A percentile compares a stretch with the other conserved stretches of the same genome.
Conservation (phyloP, 2,329 filamentous ascomycete genomes). For the Didymella segeticola region DNA sequence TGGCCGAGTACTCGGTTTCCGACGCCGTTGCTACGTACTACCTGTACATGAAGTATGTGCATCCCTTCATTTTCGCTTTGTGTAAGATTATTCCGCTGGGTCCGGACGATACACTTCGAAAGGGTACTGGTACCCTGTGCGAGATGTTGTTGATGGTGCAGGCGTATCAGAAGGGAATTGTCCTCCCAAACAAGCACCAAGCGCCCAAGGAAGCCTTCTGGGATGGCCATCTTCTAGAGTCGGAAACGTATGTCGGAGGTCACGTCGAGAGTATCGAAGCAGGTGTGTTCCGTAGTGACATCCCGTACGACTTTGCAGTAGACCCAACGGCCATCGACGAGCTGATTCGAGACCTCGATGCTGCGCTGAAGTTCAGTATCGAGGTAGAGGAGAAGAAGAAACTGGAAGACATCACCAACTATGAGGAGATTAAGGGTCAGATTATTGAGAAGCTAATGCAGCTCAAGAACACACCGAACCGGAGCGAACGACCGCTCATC, state of each 20-base stretch:
- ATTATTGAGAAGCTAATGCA: constrained; percentile 74
- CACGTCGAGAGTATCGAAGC: constrained; percentile 99
- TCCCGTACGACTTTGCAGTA: constrained; percentile 92
- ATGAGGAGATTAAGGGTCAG: constrained; percentile 74
- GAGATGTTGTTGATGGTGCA: constrained; percentile 99
- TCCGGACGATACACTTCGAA: constrained; percentile 89
- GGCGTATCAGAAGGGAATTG: constrained; percentile 88
- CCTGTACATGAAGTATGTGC: constrained; percentile 99
- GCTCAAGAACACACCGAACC: constrained; percentile 82
- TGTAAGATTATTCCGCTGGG: constrained; percentile 95
- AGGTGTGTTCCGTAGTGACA: constrained; percentile 94
- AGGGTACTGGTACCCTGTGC: constrained; percentile 97
- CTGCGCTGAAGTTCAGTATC: constrained; percentile 82
- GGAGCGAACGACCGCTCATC: constrained; percentile 85
- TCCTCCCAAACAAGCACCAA: constrained; percentile 95
- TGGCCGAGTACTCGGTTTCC: constrained; percentile 98
- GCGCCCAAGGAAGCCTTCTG: constrained; percentile 92
- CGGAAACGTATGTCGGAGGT: constrained; percentile 96
- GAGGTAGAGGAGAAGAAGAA: constrained; percentile 61
- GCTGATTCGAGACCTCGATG: constrained; percentile 82
- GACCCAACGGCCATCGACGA: constrained; percentile 90
- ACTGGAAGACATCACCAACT: constrained; percentile 59
- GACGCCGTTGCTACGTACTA: constrained; percentile 99
- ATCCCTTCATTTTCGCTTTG: constrained; percentile 98
- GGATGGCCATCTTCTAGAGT: constrained; percentile 94